Evolutionary conservation across 768 basidiomycete species (phyloP).

Genomic region (Suillus occidentalis): DNA sequence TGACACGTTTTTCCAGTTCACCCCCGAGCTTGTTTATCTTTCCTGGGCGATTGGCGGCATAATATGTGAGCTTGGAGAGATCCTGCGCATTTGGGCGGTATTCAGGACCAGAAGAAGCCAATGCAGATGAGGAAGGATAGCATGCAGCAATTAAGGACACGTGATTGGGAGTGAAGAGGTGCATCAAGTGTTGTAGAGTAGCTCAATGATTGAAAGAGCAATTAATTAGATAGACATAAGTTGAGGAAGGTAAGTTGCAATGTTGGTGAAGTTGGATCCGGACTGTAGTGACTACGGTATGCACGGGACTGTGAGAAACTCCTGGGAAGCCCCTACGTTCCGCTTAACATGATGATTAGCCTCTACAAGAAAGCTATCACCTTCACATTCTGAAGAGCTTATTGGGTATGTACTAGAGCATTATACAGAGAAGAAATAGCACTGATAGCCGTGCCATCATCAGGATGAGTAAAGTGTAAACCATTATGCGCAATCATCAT

Average conservation of each 20-base stretch:
- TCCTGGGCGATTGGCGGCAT: constrained; percentile 79
- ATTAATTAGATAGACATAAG: constrained; percentile 5
- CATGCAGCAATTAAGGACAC: constrained; percentile 81
- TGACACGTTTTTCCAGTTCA: constrained; percentile 76
- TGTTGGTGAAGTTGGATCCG: neutral
- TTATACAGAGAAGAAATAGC: constrained; percentile 15
- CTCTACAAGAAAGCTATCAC: neutral
- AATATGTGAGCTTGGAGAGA: constrained; percentile 81
- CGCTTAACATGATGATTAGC: neutral
- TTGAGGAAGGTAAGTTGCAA: constrained; percentile 1
- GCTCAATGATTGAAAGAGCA: constrained; percentile 1
- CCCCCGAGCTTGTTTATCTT: constrained; percentile 76
- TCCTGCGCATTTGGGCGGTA: constrained; percentile 84
- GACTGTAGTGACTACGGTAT: neutral
- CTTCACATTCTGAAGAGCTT: neutral
- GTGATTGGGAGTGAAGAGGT: constrained; percentile 81
- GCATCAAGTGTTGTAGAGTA: constrained; percentile 42
- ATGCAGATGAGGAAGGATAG: constrained; percentile 77
- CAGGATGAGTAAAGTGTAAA: constrained; percentile 15
- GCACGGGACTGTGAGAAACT: constrained; percentile 5
- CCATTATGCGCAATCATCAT: constrained; percentile 10
- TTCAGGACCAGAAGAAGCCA: constrained; percentile 73
- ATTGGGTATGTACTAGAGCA: constrained; percentile 11
- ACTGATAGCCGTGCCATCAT: constrained; percentile 7
- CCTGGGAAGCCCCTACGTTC: neutral